These are phyloP conservation scores for Nannizziopsis arthrosporioides DNA, from an alignment of 2,329 filamentous ascomycete species.

Conservation along the genomic window DNA sequence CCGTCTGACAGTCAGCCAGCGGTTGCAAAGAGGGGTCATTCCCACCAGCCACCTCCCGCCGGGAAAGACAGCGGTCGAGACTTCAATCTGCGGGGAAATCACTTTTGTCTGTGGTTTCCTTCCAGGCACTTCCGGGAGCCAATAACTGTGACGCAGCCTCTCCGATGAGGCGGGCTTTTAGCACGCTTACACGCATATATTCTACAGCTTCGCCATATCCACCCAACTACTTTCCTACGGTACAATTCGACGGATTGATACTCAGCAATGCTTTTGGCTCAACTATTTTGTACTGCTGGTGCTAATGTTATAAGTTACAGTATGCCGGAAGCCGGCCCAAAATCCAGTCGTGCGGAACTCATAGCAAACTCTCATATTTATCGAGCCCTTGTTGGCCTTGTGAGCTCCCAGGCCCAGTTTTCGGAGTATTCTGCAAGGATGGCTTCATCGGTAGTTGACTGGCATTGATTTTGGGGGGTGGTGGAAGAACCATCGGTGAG, in stretches of 20 bases:
- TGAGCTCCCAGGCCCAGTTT: conserved; percentile 2
- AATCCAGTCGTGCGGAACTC: neutral
- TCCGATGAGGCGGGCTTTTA: neutral
- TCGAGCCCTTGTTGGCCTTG: conserved; percentile 37
- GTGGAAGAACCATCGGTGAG: conserved; percentile 15
- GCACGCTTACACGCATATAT: neutral
- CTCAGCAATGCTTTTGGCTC: too few relatives aligned
- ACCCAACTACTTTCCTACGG: neutral
- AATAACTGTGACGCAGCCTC: too few relatives aligned
- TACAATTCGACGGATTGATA: neutral
- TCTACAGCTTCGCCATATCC: neutral
- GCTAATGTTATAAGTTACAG: neutral
- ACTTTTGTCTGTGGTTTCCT: too few relatives aligned
- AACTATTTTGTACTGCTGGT: neutral
- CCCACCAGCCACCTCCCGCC: neutral
- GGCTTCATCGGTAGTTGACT: neutral
- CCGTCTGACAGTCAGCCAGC: conserved; percentile 4
- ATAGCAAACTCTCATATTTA: conserved; percentile 47
- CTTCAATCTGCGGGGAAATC: neutral
- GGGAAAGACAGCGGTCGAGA: neutral
- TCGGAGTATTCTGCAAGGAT: neutral
- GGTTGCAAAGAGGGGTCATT: conserved; percentile 17
- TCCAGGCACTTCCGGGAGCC: too few relatives aligned
- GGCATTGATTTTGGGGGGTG: neutral
- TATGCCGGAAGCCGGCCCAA: neutral